Conservation (phyloP, 306 rosid species). For the Quillaja saponaria region DNA sequence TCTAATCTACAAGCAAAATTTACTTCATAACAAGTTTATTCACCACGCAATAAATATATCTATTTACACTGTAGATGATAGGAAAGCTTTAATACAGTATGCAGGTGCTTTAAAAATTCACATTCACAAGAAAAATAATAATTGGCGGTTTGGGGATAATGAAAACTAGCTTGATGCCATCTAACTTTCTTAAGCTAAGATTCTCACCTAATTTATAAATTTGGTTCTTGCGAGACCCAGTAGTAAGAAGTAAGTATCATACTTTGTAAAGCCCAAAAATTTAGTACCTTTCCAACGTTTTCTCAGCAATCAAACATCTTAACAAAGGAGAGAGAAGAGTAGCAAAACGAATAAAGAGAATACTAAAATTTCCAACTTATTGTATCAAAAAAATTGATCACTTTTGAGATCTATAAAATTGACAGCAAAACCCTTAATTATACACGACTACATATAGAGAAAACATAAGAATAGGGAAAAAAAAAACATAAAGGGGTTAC, state of each 20-base stretch:
- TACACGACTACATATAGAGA: no score
- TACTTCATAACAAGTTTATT: no score
- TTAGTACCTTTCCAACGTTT: neutral
- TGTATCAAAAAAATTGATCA: no score
- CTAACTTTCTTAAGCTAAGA: no score
- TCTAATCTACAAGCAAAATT: no score
- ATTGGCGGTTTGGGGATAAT: neutral
- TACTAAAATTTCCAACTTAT: neutral
- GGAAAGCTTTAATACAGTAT: no score
- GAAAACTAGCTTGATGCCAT: neutral
- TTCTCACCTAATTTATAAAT: neutral
- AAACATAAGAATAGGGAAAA: neutral
- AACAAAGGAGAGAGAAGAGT: neutral
- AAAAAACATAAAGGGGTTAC: neutral
- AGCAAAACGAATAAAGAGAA: neutral
- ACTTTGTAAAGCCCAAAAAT: neutral
- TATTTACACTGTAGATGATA: no score
- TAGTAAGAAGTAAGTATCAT: neutral
- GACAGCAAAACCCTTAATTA: no score
- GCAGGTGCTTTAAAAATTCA: no score
- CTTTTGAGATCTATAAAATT: no score
- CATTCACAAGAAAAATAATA: no score
- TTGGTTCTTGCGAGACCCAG: neutral
- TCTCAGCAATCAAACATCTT: conserved; percentile 16
- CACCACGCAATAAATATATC: no score